Conservation (phyloP, 225 moss, liverwort and hornwort genomes). For the Straminergon stramineum region DNA sequence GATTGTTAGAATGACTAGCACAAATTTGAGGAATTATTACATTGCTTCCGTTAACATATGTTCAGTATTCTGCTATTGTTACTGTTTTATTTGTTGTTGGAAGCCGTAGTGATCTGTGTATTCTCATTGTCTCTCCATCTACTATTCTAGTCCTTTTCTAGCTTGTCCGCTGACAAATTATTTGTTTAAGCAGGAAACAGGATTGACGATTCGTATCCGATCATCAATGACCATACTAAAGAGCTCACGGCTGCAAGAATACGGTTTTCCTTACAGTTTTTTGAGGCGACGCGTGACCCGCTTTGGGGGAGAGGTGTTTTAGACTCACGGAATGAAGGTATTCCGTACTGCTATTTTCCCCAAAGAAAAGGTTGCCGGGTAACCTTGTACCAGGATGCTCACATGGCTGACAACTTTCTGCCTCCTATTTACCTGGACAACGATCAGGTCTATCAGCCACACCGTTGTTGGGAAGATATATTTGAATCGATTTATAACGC, state of each 20-base stretch:
- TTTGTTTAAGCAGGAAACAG: slow-evolving; percentile 10
- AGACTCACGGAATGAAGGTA: slow-evolving; percentile 41
- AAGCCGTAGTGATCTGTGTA: neutral
- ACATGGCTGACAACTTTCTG: slow-evolving; percentile 72
- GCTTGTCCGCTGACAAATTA: neutral
- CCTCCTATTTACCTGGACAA: slow-evolving; percentile 65
- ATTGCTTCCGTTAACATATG: neutral
- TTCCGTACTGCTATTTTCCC: slow-evolving; percentile 66
- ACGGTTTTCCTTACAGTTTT: slow-evolving; percentile 43
- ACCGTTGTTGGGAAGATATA: slow-evolving; percentile 78
- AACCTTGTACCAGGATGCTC: slow-evolving; percentile 80
- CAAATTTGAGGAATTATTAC: neutral
- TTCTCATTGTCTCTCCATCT: neutral
- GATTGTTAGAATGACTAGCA: neutral
- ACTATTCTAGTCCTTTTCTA: neutral
- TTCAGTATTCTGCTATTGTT: neutral
- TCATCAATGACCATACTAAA: slow-evolving; percentile 20
- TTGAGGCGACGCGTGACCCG: slow-evolving; percentile 31
- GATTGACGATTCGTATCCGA: slow-evolving; percentile 3
- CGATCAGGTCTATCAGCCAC: slow-evolving; percentile 35
- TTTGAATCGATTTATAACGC: slow-evolving; percentile 63
- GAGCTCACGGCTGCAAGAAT: slow-evolving; percentile 9
- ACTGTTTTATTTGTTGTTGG: neutral
- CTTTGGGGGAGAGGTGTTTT: slow-evolving; percentile 35
- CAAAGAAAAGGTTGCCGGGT: slow-evolving; percentile 72